phyloP scores from a whole-genome alignment of 129 eudicot species.

The Flaveria trinervia region DNA sequence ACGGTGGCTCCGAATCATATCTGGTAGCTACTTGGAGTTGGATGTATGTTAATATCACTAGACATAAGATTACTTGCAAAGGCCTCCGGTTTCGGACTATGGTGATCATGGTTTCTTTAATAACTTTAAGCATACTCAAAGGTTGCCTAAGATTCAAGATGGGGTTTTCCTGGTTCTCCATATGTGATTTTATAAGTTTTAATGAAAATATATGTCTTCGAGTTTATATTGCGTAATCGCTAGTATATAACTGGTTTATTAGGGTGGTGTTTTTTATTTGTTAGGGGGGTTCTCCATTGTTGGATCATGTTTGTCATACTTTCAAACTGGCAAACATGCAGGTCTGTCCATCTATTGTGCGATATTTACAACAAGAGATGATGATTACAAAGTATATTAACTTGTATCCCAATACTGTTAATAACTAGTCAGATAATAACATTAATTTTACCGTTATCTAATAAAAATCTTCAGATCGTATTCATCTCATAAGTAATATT shows the following conservation, averaged over 20 bases:
- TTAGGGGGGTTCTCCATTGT: neutral
- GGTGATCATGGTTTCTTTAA: conserved; percentile 35
- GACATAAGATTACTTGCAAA: conserved; percentile 22
- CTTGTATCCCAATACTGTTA: no score
- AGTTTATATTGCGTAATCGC: neutral
- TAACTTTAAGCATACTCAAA: conserved; percentile 29
- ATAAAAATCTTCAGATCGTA: no score
- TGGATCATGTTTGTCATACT: conserved; percentile 19
- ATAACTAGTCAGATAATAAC: no score
- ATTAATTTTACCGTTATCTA: no score
- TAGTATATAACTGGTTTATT: no score
- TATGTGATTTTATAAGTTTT: conserved; percentile 8
- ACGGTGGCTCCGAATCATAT: neutral
- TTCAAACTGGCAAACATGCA: neutral
- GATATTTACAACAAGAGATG: neutral
- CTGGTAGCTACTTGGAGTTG: neutral
- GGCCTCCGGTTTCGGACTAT: conserved; percentile 21
- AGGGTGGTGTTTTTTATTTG: no score
- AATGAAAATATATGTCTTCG: neutral
- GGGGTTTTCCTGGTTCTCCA: conserved; percentile 23
- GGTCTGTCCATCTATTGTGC: neutral
- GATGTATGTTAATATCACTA: conserved; percentile 23
- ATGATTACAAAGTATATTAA: conserved; percentile 22
- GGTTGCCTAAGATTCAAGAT: conserved; percentile 20
- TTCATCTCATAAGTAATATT: no score